These are phyloP conservation scores for Zalaria obscura DNA, from an alignment of 2,329 filamentous ascomycete species.

Conservation along the genomic window DNA sequence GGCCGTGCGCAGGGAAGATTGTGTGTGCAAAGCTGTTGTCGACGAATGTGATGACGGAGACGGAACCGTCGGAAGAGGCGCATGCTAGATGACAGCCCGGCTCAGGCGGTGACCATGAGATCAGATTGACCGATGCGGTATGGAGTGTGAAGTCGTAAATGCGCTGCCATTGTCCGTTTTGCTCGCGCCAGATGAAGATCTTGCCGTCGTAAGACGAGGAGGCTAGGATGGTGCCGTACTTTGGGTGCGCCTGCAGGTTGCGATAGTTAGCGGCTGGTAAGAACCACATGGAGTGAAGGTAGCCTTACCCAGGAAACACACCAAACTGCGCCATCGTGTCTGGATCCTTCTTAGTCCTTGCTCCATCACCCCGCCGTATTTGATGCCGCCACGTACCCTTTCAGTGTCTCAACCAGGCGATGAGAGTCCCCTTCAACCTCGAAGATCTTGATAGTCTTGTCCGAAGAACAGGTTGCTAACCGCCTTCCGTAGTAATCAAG, in stretches of 20 bases:
- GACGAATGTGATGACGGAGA: constrained; percentile 91
- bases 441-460: constrained; percentile 98
- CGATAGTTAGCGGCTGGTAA: not conserved
- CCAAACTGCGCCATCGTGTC: constrained; percentile 96
- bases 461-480: constrained; percentile 91
- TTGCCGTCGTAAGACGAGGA: constrained; percentile 95
- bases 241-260: constrained; percentile 59
- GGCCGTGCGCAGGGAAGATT: constrained; percentile 80
- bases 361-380: constrained; percentile 4
- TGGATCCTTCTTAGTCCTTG: constrained; percentile 21
- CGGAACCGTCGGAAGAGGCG: constrained; percentile 84
- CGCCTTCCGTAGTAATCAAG: constrained; percentile 97
- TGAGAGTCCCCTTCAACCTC: constrained; percentile 92
- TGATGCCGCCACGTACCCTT: constrained; percentile 50
- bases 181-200: constrained; percentile 96
- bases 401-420: constrained; percentile 79
- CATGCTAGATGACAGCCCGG: constrained; percentile 88
- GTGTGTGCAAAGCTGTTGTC: constrained; percentile 86
- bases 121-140: constrained; percentile 92
- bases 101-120: constrained; percentile 96
- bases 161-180: constrained; percentile 46
- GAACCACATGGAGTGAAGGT: constrained; percentile 5
- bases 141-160: constrained; percentile 90
- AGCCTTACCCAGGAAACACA: constrained; percentile 79
- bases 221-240: constrained; percentile 95